Evolutionary conservation across 176 grass and related monocot species (phyloP).

Genomic region (Microstegium vimineum): DNA sequence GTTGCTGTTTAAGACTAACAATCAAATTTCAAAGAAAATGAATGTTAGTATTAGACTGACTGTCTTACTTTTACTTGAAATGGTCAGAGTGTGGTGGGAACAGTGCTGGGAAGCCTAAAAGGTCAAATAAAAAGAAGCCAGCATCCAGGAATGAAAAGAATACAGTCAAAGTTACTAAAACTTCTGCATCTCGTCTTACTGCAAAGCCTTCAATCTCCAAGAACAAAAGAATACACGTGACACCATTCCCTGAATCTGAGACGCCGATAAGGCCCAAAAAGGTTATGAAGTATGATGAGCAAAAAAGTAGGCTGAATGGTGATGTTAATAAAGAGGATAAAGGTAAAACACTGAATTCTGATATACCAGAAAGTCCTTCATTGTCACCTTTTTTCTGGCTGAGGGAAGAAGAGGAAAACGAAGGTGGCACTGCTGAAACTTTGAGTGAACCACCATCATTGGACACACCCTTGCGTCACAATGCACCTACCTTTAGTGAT

Average conservation of each 20-base stretch:
- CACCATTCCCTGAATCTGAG: slow-evolving; percentile 50
- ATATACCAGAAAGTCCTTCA: slow-evolving; percentile 29
- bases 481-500: slow-evolving; percentile 78
- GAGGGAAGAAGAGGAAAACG: slow-evolving; percentile 41
- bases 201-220: slow-evolving; percentile 62
- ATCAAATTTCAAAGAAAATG: neutral
- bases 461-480: slow-evolving; percentile 49
- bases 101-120: neutral
- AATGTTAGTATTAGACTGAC: slow-evolving; percentile 14
- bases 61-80: slow-evolving; percentile 32
- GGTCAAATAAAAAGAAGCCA: slow-evolving; percentile 26
- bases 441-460: slow-evolving; percentile 33
- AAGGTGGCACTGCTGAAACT: slow-evolving; percentile 31
- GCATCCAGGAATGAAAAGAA: slow-evolving; percentile 40
- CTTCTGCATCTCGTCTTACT: slow-evolving; percentile 9
- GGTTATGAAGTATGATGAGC: slow-evolving; percentile 44
- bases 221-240: slow-evolving; percentile 82
- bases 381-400: slow-evolving; percentile 79
- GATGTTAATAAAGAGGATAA: slow-evolving; percentile 16
- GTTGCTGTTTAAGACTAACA: neutral
- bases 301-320: slow-evolving; percentile 21
- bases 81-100: neutral
- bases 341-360: slow-evolving; percentile 13
- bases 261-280: slow-evolving; percentile 53
- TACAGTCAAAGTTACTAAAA: slow-evolving; percentile 9